Base-by-base conservation (phyloP, 2,329 filamentous ascomycete genomes). In the Zarea fungicola region DNA sequence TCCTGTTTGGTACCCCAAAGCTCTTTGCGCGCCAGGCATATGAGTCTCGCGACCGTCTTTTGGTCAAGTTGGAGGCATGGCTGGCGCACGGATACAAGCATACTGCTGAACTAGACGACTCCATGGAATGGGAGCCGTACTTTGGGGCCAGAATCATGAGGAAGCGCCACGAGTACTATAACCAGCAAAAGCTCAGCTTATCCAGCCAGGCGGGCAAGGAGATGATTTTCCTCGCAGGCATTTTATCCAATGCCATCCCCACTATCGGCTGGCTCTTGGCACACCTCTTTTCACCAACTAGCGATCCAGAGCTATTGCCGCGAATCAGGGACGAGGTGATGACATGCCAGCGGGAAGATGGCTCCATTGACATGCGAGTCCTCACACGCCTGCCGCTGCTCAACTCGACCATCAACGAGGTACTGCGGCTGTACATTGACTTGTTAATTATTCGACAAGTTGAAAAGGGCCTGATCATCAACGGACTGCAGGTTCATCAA, bases 221-320 rank as follows among this genome's bases (percentile, higher is more conserved):
- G 34, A 36, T 36, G 34, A 36, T 36, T 36, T 36, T 36, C 18
- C 34, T 36, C 34, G 34, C 34, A 21, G 34, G 34, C 34, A 36
- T 36, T 36, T 18, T 36, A 36, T 36, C 34, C 34, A 36, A 36
- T 36, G 34, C 34, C 34, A 36, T 36, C 34, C 34, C 34, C 34
- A 36, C 34, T 13, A 36, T 36, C 16, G 34, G 34, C 34, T 36
- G 34, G 34, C 34, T 36, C 34, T 21, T 36, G 16, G 13, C 34
- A 36, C 34, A 36, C 19, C 34, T 36, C 34, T 36, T 36, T 36
- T 36, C 34, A 36, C 34, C 34, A n/a, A 36, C 34, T 8, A 36
- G 34, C 34, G 34, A 36, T 22, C 16, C 34, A 36, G 34, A 36
- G 34, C 34, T 36, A 3, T 36, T 36, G 34, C 34, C 34, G 34